A percentile compares a stretch with the other conserved stretches of the same genome.
Evolutionary conservation across 345 rosid genomes (phyloP).

Genomic region (Citrus trifoliata): DNA sequence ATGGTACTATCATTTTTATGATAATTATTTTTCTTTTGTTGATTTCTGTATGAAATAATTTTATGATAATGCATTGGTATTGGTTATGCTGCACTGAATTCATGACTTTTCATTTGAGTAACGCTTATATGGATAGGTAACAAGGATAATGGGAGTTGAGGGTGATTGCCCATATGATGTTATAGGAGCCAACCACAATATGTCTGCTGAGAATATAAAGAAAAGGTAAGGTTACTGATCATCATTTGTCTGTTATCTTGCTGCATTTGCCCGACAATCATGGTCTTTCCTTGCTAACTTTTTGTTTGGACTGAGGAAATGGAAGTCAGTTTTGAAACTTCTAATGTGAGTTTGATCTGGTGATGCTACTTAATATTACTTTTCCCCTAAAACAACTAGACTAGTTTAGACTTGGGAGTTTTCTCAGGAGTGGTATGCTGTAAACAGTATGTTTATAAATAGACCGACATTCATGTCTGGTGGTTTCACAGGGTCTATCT

Average conservation of each 20-base stretch:
- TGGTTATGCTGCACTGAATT: slow-evolving; percentile 5
- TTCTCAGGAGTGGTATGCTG: not conserved
- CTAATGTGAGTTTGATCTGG: not conserved
- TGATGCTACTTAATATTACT: not conserved
- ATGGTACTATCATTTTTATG: not conserved
- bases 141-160: slow-evolving; percentile 80
- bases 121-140: slow-evolving; percentile 46
- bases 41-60: not conserved
- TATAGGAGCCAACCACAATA: slow-evolving; percentile 70
- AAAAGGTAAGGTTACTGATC: slow-evolving; percentile 54
- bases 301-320: not conserved
- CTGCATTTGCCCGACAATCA: not conserved
- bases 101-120: slow-evolving; percentile 3
- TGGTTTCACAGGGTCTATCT: not conserved
- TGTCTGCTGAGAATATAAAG: slow-evolving; percentile 73
- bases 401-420: not conserved
- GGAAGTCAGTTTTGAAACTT: not conserved
- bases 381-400: not conserved
- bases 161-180: slow-evolving; percentile 70
- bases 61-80: not conserved
- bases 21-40: not conserved
- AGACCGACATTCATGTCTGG: not conserved
- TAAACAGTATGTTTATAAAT: not conserved
- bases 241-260: not conserved
- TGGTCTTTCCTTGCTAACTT: not conserved